A percentile compares a stretch with the other conserved stretches of the same genome.
Conservation (phyloP, 192 early-diverging fungal species). For the Coemansia sp. region DNA sequence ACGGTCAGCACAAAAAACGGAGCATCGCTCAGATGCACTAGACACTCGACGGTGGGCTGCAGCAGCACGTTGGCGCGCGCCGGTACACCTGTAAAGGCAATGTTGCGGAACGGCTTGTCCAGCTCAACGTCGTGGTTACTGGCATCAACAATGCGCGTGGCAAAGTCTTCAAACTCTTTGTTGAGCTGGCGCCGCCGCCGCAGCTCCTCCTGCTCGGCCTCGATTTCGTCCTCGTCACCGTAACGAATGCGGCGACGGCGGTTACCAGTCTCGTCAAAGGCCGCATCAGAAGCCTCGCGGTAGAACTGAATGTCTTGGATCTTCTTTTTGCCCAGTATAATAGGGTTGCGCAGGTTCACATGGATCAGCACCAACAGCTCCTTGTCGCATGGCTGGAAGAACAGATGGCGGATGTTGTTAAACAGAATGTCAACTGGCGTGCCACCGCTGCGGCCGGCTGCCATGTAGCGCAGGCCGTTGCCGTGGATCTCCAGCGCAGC, state of each 20-base stretch:
- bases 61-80: conserved; percentile 87
- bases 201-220: conserved; percentile 93
- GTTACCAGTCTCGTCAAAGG: conserved; percentile 97
- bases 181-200: conserved; percentile 80
- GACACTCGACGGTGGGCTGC: conserved; percentile 93
- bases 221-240: conserved; percentile 98
- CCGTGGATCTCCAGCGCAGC: conserved; percentile 96
- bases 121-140: conserved; percentile 82
- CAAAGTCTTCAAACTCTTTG: conserved; percentile 91
- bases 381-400: conserved; percentile 98
- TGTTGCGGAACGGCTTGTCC: conserved; percentile 89
- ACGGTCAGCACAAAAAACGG: conserved; percentile 91
- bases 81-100: conserved; percentile 94
- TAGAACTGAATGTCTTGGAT: conserved; percentile 98
- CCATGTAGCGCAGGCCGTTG: conserved; percentile 93
- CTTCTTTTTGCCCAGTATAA: conserved; percentile 99
- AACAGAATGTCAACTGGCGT: conserved; percentile 93
- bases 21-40: conserved; percentile 93
- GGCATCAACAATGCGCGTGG: conserved; percentile 84
- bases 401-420: conserved; percentile 95
- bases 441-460: conserved; percentile 67
- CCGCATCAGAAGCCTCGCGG: conserved; percentile 90
- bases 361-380: conserved; percentile 96
- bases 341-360: conserved; percentile 92
- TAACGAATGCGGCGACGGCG: conserved; percentile 80